Evolutionary conservation across 768 basidiomycete species (phyloP), one percentile per base, ranked within the genome.

Genomic region (Phallus indusiatus): DNA sequence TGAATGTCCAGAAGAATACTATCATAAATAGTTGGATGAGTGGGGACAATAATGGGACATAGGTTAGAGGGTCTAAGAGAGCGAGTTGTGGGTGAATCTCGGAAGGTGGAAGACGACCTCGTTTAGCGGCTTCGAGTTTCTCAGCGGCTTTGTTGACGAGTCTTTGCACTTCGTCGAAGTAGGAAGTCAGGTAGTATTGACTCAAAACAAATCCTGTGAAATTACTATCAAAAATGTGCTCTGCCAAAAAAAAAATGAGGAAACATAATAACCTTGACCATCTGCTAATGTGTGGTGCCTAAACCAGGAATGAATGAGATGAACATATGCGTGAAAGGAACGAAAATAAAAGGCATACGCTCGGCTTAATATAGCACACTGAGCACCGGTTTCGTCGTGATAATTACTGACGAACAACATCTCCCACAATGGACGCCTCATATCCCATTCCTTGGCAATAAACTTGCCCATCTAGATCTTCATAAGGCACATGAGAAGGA

Each of bases 201-300:
- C 53, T 54, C 18, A 54, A 35, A 20, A 54, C 18, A 54, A 54
- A 54, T 17, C 53, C 53, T 54, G 53, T 5, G 51, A n/a, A 28
- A 28, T 14, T 42, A 42, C n/a, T 42, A 42, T 42, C 16, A 10
- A 42, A 42, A n/a, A 42, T 42, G 12, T 42, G 42, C 12, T 42
- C n/a, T 4, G 42, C 12, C 42, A 11, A 22, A 51, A 14, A 11
- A 22, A 51, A 14, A 20, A 54, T 36, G 17, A 36, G 12, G 18
- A 21, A 5, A 53, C 17, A 16, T 2, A 54, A 24, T 54, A 36
- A 54, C 53, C 53, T 54, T 54, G 53, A 20, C 53, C 53, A 54
- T 54, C 53, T 28, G 53, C 53, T 20, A 54, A 24, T 5, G 53
- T 28, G 28, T 54, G 53, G 18, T 54, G 53, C 7, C 53, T 54